Conservation (phyloP, 2,329 filamentous ascomycete species). For the Phyllachora maydis region DNA sequence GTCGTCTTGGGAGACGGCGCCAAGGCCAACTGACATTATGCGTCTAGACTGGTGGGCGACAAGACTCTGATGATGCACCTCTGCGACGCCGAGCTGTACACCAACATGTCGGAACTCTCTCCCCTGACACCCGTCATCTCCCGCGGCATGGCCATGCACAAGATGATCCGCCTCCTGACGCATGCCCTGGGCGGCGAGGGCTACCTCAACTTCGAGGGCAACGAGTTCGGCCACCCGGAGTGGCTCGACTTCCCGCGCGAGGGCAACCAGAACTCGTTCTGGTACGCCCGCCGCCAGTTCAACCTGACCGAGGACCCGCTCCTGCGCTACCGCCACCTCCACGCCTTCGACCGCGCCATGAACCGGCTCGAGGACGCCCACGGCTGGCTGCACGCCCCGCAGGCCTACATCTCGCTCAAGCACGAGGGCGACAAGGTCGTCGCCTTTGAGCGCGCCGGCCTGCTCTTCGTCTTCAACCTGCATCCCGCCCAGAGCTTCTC, state of each 20-base stretch:
- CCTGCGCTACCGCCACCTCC: slow-evolving; percentile 76
- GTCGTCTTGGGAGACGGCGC: background rate
- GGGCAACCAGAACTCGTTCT: slow-evolving; percentile 84
- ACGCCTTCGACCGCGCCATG: slow-evolving; percentile 87
- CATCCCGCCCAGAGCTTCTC: slow-evolving; percentile 66
- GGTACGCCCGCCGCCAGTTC: slow-evolving; percentile 82
- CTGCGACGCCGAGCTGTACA: slow-evolving; percentile 93
- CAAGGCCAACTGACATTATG: slow-evolving; percentile 1
- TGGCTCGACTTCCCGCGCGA: slow-evolving; percentile 96
- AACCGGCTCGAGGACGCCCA: slow-evolving; percentile 73
- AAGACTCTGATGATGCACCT: slow-evolving; percentile 97
- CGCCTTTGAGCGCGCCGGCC: slow-evolving; percentile 78
- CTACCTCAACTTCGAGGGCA: slow-evolving; percentile 96
- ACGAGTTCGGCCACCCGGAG: slow-evolving; percentile 96
- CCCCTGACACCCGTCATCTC: slow-evolving; percentile 78
- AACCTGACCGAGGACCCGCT: slow-evolving; percentile 76
- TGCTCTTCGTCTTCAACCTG: slow-evolving; percentile 95
- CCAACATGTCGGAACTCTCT: slow-evolving; percentile 77
- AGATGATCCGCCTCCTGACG: slow-evolving; percentile 90
- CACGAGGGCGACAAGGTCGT: slow-evolving; percentile 87
- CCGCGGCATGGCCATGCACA: slow-evolving; percentile 81
- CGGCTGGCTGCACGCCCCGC: slow-evolving; percentile 69
- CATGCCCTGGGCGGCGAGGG: slow-evolving; percentile 85
- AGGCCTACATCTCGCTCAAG: slow-evolving; percentile 88
- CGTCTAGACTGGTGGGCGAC: slow-evolving; percentile 66